phyloP scores from a whole-genome alignment of 23 red algal genomes.

The Agarophyton chilense region DNA sequence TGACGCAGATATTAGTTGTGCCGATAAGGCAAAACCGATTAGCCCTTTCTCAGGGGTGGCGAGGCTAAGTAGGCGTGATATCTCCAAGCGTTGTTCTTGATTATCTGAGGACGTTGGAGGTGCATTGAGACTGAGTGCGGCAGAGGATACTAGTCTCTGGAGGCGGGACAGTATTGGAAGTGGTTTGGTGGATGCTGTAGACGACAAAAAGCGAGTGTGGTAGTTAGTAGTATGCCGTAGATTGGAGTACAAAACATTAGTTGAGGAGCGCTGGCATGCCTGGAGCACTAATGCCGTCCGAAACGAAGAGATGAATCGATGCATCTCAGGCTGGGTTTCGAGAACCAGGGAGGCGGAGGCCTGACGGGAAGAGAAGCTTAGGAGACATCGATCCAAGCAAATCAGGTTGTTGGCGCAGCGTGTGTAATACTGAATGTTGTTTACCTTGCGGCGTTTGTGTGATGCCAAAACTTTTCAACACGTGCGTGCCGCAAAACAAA shows the following conservation, averaged over 20 bases:
- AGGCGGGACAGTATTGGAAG: slow-evolving; percentile 9
- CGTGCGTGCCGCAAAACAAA: not conserved
- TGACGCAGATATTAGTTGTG: slow-evolving; percentile 87
- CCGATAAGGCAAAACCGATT: slow-evolving; percentile 74
- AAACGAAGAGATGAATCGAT: slow-evolving; percentile 8
- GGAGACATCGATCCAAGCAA: not conserved
- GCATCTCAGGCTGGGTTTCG: not conserved
- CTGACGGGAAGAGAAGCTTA: not conserved
- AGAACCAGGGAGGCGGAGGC: not conserved
- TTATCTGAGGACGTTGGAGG: slow-evolving; percentile 14
- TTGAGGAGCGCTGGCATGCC: not conserved
- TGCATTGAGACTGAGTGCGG: not conserved
- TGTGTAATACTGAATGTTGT: too few relatives aligned
- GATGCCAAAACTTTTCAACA: not conserved
- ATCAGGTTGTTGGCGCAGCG: too few relatives aligned
- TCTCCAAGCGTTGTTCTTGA: slow-evolving; percentile 18
- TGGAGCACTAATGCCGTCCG: not conserved
- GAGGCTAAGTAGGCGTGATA: slow-evolving; percentile 57
- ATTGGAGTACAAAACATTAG: not conserved
- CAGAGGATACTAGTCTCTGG: slow-evolving; percentile 16
- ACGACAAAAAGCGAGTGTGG: not conserved
- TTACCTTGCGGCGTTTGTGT: not conserved
- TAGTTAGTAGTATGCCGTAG: not conserved
- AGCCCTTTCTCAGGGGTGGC: slow-evolving; percentile 61
- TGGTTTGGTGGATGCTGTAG: slow-evolving; percentile 25